Conservation (phyloP, 78 protist species). For the Thecamonas trahens region DNA sequence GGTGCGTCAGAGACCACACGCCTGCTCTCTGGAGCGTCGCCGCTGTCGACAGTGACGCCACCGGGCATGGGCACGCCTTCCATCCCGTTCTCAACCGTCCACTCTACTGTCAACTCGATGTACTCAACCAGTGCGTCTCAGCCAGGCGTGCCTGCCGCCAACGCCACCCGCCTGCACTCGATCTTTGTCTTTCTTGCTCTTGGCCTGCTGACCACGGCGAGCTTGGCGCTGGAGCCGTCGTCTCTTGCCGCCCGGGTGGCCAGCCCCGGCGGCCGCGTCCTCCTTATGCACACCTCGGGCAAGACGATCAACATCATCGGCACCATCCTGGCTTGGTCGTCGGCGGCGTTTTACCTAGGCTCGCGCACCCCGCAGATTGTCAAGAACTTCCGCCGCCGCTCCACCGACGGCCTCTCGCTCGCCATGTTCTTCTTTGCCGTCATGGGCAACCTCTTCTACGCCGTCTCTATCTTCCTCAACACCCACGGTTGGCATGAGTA, state of each 20-base stretch:
- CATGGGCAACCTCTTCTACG: slow-evolving; percentile 21
- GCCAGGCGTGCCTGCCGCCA: too few species aligned
- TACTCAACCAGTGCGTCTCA: too few species aligned
- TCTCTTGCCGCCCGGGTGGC: neutral
- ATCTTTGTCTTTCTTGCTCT: neutral
- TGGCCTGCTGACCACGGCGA: neutral
- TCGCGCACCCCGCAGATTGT: slow-evolving; percentile 31
- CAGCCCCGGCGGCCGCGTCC: neutral
- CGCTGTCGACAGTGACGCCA: neutral
- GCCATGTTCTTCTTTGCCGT: slow-evolving; percentile 39
- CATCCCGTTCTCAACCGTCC: too few species aligned
- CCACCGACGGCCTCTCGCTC: slow-evolving; percentile 34
- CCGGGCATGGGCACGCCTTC: too few species aligned
- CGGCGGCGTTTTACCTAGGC: slow-evolving; percentile 16
- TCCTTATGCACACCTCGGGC: neutral
- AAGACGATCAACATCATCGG: neutral
- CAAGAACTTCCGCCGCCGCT: slow-evolving; percentile 21
- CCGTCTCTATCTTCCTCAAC: slow-evolving; percentile 15
- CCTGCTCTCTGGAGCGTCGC: neutral
- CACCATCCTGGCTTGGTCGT: slow-evolving; percentile 7
- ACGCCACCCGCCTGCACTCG: too few species aligned
- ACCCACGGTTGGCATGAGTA: slow-evolving; percentile 8
- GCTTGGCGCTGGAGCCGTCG: neutral
- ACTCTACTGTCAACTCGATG: too few species aligned
- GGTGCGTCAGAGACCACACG: neutral